phyloP scores from a whole-genome alignment of 768 basidiomycete species.

The Lactarius trivialis region DNA sequence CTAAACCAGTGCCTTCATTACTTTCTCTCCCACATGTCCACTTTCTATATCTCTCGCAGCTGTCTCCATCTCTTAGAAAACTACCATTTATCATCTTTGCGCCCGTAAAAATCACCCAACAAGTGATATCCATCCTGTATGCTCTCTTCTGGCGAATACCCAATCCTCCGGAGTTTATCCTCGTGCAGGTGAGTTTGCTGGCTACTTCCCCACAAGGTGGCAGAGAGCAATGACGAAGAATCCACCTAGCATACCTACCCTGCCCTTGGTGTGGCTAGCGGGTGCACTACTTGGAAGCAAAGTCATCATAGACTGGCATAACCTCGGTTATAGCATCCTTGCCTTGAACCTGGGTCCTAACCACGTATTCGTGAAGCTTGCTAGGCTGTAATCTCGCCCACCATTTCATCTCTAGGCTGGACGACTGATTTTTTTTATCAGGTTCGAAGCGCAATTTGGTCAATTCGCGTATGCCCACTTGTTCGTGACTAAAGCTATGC shows the following conservation, averaged over 20 bases:
- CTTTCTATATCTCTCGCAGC: slow-evolving; percentile 61
- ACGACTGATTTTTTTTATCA: slow-evolving; percentile 29
- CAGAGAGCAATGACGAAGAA: slow-evolving; percentile 49
- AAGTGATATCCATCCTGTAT: slow-evolving; percentile 55
- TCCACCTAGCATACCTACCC: slow-evolving; percentile 92
- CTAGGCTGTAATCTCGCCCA: slow-evolving; percentile 52
- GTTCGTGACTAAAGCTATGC: slow-evolving; percentile 91
- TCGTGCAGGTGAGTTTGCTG: slow-evolving; percentile 70
- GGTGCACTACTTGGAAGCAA: slow-evolving; percentile 64
- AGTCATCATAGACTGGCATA: slow-evolving; percentile 98
- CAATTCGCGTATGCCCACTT: slow-evolving; percentile 78
- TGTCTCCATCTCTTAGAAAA: slow-evolving; percentile 44
- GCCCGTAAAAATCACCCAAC: slow-evolving; percentile 73
- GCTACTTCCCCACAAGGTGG: not conserved
- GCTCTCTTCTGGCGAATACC: slow-evolving; percentile 54
- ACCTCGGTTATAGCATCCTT: slow-evolving; percentile 91
- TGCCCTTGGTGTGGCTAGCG: slow-evolving; percentile 77
- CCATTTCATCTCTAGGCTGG: slow-evolving; percentile 3
- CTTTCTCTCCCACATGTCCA: slow-evolving; percentile 57
- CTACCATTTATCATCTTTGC: slow-evolving; percentile 68
- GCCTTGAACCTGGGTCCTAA: slow-evolving; percentile 66
- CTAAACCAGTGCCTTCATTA: slow-evolving; percentile 69
- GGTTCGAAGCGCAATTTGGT: slow-evolving; percentile 83
- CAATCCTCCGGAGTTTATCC: slow-evolving; percentile 71
- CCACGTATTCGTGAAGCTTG: slow-evolving; percentile 66